Evolutionary conservation across 2,329 filamentous ascomycete genomes (phyloP).

Genomic region (Colletotrichum kahawae): DNA sequence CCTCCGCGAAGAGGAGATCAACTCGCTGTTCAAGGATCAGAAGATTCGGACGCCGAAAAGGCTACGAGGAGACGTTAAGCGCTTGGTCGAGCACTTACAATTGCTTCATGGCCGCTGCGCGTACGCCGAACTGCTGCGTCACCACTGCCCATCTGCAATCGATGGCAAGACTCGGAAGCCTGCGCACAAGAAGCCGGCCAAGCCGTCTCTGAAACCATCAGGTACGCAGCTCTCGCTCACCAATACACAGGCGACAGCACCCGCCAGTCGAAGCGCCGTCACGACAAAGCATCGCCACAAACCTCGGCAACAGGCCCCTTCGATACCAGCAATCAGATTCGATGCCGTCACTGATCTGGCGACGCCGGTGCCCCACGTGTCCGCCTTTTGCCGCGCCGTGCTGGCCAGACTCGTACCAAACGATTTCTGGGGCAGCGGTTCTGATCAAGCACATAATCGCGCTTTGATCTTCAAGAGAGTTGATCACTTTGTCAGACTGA

Average conservation of each 20-base stretch:
- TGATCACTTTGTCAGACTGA: conserved; percentile 77
- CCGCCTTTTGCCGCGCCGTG: conserved; percentile 84
- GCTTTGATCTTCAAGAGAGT: conserved; percentile 67
- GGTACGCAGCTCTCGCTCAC: neutral
- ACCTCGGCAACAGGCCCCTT: neutral
- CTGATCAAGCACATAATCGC: conserved; percentile 64
- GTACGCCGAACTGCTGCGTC: conserved; percentile 76
- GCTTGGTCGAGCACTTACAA: conserved; percentile 72
- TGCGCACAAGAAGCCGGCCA: neutral
- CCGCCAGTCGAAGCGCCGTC: neutral
- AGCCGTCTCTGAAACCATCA: neutral
- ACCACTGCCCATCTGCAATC: conserved; percentile 73
- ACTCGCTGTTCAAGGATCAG: conserved; percentile 36
- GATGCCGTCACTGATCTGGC: conserved; percentile 68
- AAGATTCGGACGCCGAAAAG: conserved; percentile 60
- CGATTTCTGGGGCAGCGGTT: conserved; percentile 72
- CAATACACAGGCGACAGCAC: neutral
- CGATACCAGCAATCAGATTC: conserved; percentile 41
- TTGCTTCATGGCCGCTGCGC: conserved; percentile 75
- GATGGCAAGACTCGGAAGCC: conserved; percentile 23
- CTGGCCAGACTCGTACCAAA: conserved; percentile 75
- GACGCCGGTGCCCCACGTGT: conserved; percentile 71
- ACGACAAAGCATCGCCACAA: neutral
- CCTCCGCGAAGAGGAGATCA: conserved; percentile 82
- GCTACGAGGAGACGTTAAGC: conserved; percentile 65